A percentile compares a stretch with the other conserved stretches of the same genome.
Evolutionary conservation across 1,139 yeast genomes (phyloP).

Genomic region (Yamadazyma jaroonii): DNA sequence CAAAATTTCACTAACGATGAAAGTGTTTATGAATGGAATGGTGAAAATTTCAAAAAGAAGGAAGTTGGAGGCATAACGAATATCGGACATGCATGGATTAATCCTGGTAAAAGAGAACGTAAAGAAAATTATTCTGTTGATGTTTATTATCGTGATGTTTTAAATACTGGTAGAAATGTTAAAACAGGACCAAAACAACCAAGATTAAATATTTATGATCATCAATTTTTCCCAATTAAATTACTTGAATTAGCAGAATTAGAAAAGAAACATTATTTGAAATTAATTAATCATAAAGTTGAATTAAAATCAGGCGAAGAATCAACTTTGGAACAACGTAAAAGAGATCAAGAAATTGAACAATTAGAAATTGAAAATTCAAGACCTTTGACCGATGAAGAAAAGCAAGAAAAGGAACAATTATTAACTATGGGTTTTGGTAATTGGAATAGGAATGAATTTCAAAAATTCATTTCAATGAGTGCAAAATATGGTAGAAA

Average conservation of each 20-base stretch:
- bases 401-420: conserved; percentile 53
- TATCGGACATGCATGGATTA: conserved; percentile 60
- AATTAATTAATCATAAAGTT: conserved; percentile 49
- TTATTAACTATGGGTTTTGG: conserved; percentile 57
- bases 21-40: conserved; percentile 85
- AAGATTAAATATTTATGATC: conserved; percentile 65
- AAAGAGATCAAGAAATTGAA: conserved; percentile 54
- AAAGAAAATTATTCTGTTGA: conserved; percentile 78
- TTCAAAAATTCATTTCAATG: conserved; percentile 60
- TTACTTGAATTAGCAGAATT: conserved; percentile 61
- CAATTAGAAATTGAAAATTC: conserved; percentile 64
- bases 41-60: conserved; percentile 74
- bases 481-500: conserved; percentile 70
- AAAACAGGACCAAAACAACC: conserved; percentile 60
- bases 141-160: conserved; percentile 74
- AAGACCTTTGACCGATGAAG: conserved; percentile 66
- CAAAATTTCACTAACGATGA: conserved; percentile 65
- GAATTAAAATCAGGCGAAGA: conserved; percentile 45
- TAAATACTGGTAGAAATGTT: conserved; percentile 55
- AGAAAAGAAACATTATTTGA: conserved; percentile 59
- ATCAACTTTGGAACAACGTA: conserved; percentile 41
- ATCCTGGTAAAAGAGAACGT: conserved; percentile 75
- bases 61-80: conserved; percentile 35
- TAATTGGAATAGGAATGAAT: conserved; percentile 72
- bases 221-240: conserved; percentile 67